Evolutionary conservation across 2,329 filamentous ascomycete genomes (phyloP).

Genomic region (Akanthomyces dipterigenus): DNA sequence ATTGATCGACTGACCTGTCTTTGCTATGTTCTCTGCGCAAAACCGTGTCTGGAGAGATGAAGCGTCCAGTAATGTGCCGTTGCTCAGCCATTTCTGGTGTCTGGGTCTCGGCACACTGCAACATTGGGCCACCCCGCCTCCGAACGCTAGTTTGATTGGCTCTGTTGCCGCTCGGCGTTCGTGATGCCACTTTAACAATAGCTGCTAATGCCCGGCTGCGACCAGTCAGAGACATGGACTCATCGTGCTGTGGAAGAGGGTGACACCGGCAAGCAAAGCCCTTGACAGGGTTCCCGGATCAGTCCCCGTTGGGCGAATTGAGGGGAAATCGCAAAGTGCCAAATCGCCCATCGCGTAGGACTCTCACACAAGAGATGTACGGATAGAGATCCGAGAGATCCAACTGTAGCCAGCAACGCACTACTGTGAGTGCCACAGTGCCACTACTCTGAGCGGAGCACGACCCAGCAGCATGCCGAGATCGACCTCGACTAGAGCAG

Average conservation of each 20-base stretch:
- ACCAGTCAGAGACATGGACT: slow-evolving; percentile 8
- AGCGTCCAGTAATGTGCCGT: not conserved
- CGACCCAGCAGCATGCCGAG: not conserved
- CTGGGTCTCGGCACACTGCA: slow-evolving; percentile 1
- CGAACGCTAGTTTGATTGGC: slow-evolving; percentile 3
- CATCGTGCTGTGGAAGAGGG: not conserved
- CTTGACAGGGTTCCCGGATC: not conserved
- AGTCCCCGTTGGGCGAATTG: not conserved
- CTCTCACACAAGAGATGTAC: not conserved
- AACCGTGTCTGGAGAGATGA: not conserved
- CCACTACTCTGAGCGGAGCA: too few relatives aligned
- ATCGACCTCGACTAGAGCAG: not conserved
- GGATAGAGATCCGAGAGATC: too few relatives aligned
- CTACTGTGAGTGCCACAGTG: too few relatives aligned
- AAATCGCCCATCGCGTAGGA: not conserved
- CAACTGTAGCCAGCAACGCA: not conserved
- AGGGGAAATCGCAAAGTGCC: not conserved
- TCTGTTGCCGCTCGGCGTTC: slow-evolving; percentile 7
- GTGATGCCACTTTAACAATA: not conserved
- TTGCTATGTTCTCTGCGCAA: not conserved
- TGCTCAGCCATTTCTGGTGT: not conserved
- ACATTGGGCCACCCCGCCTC: not conserved
- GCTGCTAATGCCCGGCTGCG: not conserved
- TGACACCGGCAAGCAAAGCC: not conserved
- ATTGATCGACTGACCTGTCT: not conserved